These are phyloP conservation scores for Ilex paraguariensis DNA, from an alignment of 305 asterid genomes.

Conservation along the genomic window DNA sequence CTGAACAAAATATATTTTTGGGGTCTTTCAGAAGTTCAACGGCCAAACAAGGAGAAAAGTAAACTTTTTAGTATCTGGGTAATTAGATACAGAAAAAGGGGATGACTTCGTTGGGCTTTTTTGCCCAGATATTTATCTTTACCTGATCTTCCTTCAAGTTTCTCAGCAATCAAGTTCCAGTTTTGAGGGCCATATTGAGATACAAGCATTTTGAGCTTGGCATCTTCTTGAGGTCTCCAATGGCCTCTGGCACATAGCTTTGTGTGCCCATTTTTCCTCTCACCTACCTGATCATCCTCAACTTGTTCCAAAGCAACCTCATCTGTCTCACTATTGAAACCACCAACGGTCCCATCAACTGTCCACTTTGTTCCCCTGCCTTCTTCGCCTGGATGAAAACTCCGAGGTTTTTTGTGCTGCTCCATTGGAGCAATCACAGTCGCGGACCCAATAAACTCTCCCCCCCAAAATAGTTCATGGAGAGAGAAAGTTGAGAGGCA, in stretches of 20 bases:
- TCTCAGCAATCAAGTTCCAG: constrained; percentile 78
- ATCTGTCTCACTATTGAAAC: constrained; percentile 2
- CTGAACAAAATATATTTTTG: too few species aligned
- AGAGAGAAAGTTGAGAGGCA: not conserved
- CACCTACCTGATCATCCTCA: constrained; percentile 8
- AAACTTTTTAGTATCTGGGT: not conserved
- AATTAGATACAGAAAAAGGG: not conserved
- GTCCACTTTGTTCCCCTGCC: too few species aligned
- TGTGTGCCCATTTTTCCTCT: constrained; percentile 8
- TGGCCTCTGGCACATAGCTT: constrained; percentile 60
- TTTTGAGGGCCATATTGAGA: constrained; percentile 66
- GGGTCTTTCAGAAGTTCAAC: too few species aligned
- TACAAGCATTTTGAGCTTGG: constrained; percentile 58
- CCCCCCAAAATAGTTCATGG: not conserved
- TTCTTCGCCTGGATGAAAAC: not conserved
- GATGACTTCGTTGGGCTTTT: not conserved
- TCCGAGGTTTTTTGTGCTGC: constrained; percentile 15
- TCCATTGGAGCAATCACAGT: constrained; percentile 17
- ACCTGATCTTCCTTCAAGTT: constrained; percentile 82
- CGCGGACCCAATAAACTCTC: not conserved
- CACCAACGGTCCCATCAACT: not conserved
- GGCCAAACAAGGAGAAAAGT: too few species aligned
- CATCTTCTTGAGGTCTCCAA: constrained; percentile 78
- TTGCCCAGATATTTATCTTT: not conserved
- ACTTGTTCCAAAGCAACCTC: not conserved